Base-by-base conservation (phyloP, 192 early-diverging fungal species). In the Mortierella antarctica region DNA sequence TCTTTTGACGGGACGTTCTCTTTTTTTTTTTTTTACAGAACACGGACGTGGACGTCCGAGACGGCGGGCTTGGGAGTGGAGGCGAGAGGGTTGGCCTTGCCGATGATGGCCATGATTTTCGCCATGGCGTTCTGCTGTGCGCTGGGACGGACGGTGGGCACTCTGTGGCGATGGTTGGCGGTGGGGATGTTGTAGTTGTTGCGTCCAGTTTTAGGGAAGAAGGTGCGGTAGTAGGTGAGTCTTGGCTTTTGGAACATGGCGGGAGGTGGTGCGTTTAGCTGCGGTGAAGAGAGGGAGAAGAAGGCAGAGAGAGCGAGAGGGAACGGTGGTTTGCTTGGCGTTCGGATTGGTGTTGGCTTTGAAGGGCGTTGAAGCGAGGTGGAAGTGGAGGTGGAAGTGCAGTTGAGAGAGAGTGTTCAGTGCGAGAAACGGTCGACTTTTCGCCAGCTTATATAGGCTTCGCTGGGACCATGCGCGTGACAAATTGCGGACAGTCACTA, bases 131-230 rank as follows among this genome's bases (percentile, higher is more conserved):
- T 80, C 60, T 80, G 50, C 44, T 80, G 77, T 13, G 77, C 77
- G 12, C 15, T 49, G 17, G 70, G 77, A 40, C 77, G 77, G 55
- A 72, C 54, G 39, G 65, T 49, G 7, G 69, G 70, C 17, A 80
- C 65, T 9, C 55, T 66, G 65, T 72, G 70, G 31, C 77, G 70
- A 39, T 80, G 77, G 59, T 67, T 67, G 5, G 70, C 65, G 18
- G 77, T 80, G 51, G 77, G 77, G 60, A 80, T 72, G 59, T 68
- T 80, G 70, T 80, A 80, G 70, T 80, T 80, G 70, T 80, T 80
- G 60, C 77, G 77, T 1, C 64, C 46, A 59, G 41, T 71, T 53
- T 48, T 80, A 41, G 77, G 77, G 65, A 80, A 80, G 65, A 80
- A 80, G 64, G 77, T 80, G 51, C 77, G 77, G 70, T 80, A 80